phyloP scores from a whole-genome alignment of 176 grass and related monocot species.

The Triticum aestivum region IWGSC_CS_RefSeq_v2.1 NC_057801.1:791830688-791831187 shows the following conservation, averaged over 20 bases:
- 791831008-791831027: slow-evolving; percentile 63
- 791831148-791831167: too few species aligned
- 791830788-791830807: neutral
- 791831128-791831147: too few species aligned
- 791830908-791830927: neutral
- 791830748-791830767: too few species aligned
- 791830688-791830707: too few species aligned
- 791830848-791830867: neutral
- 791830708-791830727: too few species aligned
- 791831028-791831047: slow-evolving; percentile 7
- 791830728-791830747: too few species aligned
- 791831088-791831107: too few species aligned
- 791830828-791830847: neutral
- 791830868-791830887: neutral
- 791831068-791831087: too few species aligned
- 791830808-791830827: neutral
- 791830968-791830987: slow-evolving; percentile 36
- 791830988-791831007: slow-evolving; percentile 76
- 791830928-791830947: neutral
- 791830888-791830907: neutral
- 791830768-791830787: too few species aligned
- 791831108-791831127: too few species aligned
- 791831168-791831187: too few species aligned
- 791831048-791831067: too few species aligned
- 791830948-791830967: slow-evolving; percentile 16